These are phyloP conservation scores for Gossypium lobatum DNA, from an alignment of 441 rosid species.

Conservation along the genomic window DNA sequence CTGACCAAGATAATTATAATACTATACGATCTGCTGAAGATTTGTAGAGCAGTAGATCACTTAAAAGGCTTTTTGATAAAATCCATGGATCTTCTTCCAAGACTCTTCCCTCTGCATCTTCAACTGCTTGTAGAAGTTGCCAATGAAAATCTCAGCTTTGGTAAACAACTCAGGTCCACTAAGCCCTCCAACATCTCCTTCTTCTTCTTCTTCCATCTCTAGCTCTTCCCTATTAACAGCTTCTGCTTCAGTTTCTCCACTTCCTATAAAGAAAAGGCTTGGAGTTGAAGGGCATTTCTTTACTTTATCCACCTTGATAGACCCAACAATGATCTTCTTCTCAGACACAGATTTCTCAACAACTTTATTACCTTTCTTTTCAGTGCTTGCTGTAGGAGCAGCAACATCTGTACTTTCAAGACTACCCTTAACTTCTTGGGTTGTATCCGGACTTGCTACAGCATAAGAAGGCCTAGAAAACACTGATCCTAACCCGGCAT, in stretches of 20 bases:
- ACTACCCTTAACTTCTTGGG: background rate
- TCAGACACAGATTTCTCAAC: slow-evolving; percentile 36
- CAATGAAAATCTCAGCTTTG: slow-evolving; percentile 61
- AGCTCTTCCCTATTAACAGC: background rate
- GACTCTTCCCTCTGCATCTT: slow-evolving; percentile 73
- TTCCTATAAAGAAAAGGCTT: slow-evolving; percentile 58
- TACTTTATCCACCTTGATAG: slow-evolving; percentile 18
- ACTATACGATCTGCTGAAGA: background rate
- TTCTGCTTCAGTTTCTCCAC: slow-evolving; percentile 25
- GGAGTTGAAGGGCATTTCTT: slow-evolving; percentile 49
- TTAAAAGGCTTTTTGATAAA: slow-evolving; percentile 44
- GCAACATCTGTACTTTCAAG: background rate
- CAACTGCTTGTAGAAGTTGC: slow-evolving; percentile 61
- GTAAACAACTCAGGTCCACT: slow-evolving; percentile 50
- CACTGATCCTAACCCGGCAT: slow-evolving; percentile 55
- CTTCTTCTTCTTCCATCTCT: slow-evolving; percentile 25
- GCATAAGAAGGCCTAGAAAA: slow-evolving; percentile 32
- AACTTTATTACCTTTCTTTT: slow-evolving; percentile 16
- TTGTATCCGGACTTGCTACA: slow-evolving; percentile 14
- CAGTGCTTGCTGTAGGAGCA: slow-evolving; percentile 7
- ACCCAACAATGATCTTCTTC: slow-evolving; percentile 25
- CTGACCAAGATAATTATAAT: background rate
- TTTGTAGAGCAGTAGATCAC: background rate
- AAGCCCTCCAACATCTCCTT: slow-evolving; percentile 23
- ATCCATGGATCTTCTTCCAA: slow-evolving; percentile 51